These are phyloP conservation scores for Fomitopsis pinicola DNA, from an alignment of 1,284 basidiomycete genomes.

Conservation along the genomic window DNA sequence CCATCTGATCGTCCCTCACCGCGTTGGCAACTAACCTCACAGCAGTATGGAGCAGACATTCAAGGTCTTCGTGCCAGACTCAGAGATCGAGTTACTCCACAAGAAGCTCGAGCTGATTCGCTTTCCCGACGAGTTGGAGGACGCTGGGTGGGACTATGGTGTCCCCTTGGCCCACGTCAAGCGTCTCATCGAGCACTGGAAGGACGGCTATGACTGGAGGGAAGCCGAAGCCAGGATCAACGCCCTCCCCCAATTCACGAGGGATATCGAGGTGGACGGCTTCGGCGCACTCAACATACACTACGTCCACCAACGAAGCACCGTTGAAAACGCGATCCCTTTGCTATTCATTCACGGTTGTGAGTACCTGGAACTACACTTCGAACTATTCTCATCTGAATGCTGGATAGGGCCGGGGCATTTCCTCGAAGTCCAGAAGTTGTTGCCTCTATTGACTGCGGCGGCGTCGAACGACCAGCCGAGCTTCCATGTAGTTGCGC, in stretches of 20 bases:
- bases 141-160: constrained; percentile 42
- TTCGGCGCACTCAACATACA: no score
- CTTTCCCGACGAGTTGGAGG: constrained; percentile 45
- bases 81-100: constrained; percentile 31
- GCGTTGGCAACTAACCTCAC: no score
- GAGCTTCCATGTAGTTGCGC: constrained; percentile 43
- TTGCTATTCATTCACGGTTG: constrained; percentile 53
- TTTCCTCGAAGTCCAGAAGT: no score
- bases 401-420: no score
- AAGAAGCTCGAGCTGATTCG: constrained; percentile 36
- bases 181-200: constrained; percentile 40
- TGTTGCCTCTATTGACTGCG: no score
- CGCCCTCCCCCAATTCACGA: constrained; percentile 43
- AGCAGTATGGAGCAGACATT: no score
- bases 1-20: no score
- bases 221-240: constrained; percentile 40
- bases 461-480: constrained; percentile 20
- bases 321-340: no score
- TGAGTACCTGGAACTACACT: constrained; percentile 21
- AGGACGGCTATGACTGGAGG: constrained; percentile 43
- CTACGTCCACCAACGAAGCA: no score
- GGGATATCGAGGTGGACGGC: constrained; percentile 38
- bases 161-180: constrained; percentile 41
- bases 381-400: neutral
- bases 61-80: no score